Conservation (phyloP, 176 grass and related monocot species). For the Oryza nivara region DNA sequence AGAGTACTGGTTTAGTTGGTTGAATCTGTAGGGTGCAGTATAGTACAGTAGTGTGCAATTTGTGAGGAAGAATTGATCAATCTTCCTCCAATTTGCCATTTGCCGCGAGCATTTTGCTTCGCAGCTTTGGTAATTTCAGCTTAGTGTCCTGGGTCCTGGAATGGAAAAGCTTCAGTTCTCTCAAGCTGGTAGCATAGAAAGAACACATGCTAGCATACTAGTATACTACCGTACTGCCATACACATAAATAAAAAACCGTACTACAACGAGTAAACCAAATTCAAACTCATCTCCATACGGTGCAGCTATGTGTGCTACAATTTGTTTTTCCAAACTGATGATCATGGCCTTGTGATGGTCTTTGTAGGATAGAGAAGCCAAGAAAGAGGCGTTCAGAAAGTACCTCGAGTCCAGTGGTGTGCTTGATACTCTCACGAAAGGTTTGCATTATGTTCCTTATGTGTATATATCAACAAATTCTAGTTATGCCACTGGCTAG, state of each 20-base stretch:
- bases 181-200: not conserved
- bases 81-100: not conserved
- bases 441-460: constrained; percentile 47
- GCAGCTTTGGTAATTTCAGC: not conserved
- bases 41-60: not conserved
- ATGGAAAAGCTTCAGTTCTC: not conserved
- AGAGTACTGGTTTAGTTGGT: not conserved
- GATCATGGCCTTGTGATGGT: not conserved
- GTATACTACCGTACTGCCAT: too few relatives aligned
- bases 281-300: not conserved
- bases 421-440: constrained; percentile 94
- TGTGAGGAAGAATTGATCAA: not conserved
- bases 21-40: not conserved
- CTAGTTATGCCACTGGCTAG: not conserved
- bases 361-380: constrained; percentile 74
- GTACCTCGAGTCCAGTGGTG: constrained; percentile 91
- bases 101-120: not conserved
- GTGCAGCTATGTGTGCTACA: not conserved
- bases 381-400: constrained; percentile 97
- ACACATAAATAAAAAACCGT: too few relatives aligned
- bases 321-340: not conserved
- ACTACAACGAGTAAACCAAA: not conserved
- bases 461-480: not conserved
- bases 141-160: not conserved
- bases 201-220: not conserved